Base-by-base conservation (phyloP, 2,329 filamentous ascomycete species). In the Neobulgaria alba region DNA sequence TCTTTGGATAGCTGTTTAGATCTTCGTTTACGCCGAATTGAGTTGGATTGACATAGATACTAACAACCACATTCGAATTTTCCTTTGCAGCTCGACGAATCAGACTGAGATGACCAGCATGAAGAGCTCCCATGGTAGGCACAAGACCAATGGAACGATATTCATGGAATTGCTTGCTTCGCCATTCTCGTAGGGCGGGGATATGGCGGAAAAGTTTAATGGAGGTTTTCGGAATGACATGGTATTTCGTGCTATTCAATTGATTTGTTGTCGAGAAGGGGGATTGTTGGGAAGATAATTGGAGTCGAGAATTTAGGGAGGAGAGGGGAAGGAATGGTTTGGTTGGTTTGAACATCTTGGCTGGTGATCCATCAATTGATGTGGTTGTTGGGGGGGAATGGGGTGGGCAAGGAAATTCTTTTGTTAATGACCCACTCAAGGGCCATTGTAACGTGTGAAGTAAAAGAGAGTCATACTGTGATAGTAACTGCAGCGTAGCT, bases 101-200 rank as follows among this genome's bases (percentile, higher is more conserved):
- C 16, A 98, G 74, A 3, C 85, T 84, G 38, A 95, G 65, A 64
- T 98, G 92, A 30, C 92, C 92, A 41, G 79, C 75, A 63, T 98
- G 92, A n/a, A 98, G 73, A 36, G 92, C 92, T 48, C 92, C 92
- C 92, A 98, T 96, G 21, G 92, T 98, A 1, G 92, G 92, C 26
- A 98, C 88, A 19, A 98, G 77, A 44, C 84, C 87, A 43, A 98
- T 79, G 33, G 79, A 80, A 42, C 82, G 77, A 53, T 82, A 75
- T 56, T 79, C 71, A 45, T 78, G 64, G 26, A 78, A 65, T 45
- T 88, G 77, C 30, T 78, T 72, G 16, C 68, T 72, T 26, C 87
- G 79, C 69, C 82, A 83, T 53, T 71, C 63, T 29, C 86, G 84
- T 38, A 95, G 68, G 9, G 77, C 69, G 10, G 79, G 67, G 44